Evolutionary conservation across 2,329 filamentous ascomycete species (phyloP).

Genomic region (Albophoma yamanashiensis): DNA sequence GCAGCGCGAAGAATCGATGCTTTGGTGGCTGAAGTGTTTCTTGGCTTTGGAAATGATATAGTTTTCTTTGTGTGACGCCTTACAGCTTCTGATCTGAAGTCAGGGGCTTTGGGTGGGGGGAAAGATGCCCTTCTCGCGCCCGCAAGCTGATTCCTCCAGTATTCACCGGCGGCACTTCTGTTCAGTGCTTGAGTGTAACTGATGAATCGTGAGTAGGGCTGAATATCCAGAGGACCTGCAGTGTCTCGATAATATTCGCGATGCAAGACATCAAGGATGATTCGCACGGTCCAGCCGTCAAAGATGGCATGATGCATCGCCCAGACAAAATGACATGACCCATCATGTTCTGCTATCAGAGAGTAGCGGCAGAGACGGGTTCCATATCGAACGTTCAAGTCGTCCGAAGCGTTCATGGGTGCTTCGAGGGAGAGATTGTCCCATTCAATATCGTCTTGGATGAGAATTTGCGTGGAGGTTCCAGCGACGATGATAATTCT

Average conservation of each 20-base stretch:
- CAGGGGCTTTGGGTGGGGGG: not conserved
- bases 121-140: not conserved
- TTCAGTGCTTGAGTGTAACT: not conserved
- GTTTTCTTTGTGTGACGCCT: not conserved
- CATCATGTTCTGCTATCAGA: not conserved
- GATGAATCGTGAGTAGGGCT: not conserved
- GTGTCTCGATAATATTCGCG: not conserved
- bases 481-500: constrained; percentile 3
- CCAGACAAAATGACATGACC: not conserved
- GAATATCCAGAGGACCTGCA: not conserved
- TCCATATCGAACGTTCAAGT: not conserved
- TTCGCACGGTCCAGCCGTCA: not conserved
- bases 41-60: not conserved
- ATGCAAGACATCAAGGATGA: not conserved
- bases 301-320: not conserved
- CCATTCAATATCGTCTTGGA: not conserved
- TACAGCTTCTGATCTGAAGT: not conserved
- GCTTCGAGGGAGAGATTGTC: not conserved
- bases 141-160: not conserved
- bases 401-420: not conserved
- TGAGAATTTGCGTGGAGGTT: constrained; percentile 3
- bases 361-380: not conserved
- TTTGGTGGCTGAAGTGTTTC: not conserved
- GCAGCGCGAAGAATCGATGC: not conserved
- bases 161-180: not conserved